phyloP scores from a whole-genome alignment of 2,329 filamentous ascomycete genomes.

The Xylariaceae sp. region DNA sequence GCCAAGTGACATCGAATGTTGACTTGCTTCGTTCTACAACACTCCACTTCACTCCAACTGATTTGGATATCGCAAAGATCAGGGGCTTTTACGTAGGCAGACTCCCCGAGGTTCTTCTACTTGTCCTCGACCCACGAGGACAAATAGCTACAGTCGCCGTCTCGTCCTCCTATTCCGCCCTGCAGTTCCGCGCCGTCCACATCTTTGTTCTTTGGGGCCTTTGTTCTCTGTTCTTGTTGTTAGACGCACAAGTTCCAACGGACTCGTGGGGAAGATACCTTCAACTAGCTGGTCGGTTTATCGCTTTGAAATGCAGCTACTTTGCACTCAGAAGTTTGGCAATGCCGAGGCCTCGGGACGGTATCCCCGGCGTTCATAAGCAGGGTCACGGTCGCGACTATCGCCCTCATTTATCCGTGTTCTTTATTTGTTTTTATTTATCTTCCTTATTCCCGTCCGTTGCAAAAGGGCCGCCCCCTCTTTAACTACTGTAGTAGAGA shows the following conservation, averaged over 20 bases:
- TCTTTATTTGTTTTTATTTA: not conserved
- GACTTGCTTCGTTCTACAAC: constrained; percentile 20
- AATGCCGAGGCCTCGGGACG: not conserved
- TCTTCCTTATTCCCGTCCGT: not conserved
- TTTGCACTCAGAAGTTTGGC: not conserved
- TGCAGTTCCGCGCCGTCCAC: not conserved
- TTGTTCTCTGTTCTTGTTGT: constrained; percentile 1
- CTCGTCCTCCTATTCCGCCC: not conserved
- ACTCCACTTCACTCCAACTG: not conserved
- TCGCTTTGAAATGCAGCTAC: not conserved
- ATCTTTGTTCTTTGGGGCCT: constrained; percentile 10
- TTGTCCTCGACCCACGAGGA: not conserved
- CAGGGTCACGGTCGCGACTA: not conserved
- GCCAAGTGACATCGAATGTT: constrained; percentile 1
- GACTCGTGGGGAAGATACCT: not conserved
- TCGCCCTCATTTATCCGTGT: not conserved
- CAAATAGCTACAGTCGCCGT: not conserved
- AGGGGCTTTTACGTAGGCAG: not conserved
- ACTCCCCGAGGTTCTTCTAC: not conserved
- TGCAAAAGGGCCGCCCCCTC: constrained; percentile 6
- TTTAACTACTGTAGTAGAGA: constrained; percentile 5
- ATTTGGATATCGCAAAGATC: not conserved
- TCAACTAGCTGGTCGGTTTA: not conserved
- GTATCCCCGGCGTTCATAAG: not conserved
- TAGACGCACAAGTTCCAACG: not conserved